A percentile compares a stretch with the other conserved stretches of the same genome.
Evolutionary conservation across 2,329 filamentous ascomycete genomes (phyloP).

Genomic region (Orbilia javanica): DNA sequence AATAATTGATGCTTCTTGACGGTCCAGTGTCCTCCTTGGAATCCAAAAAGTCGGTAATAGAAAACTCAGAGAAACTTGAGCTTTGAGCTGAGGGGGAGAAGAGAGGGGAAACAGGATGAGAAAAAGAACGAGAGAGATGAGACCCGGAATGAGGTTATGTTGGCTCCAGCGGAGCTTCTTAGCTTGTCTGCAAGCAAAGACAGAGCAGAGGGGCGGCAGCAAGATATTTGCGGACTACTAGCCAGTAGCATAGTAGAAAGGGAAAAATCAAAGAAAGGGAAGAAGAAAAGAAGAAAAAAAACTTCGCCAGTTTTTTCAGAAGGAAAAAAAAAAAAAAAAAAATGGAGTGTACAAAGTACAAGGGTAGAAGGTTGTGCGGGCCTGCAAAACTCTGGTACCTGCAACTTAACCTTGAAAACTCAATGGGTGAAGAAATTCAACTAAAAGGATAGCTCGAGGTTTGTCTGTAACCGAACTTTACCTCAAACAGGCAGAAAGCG

Average conservation of each 20-base stretch:
- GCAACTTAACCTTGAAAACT: conserved; percentile 51
- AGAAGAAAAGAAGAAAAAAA: conserved; percentile 25
- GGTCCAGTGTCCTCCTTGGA: conserved; percentile 17
- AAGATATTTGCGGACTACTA: conserved; percentile 14
- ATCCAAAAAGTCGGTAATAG: conserved; percentile 1
- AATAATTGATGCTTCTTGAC: conserved; percentile 20
- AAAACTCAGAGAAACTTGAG: conserved; percentile 21
- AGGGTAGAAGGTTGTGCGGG: conserved; percentile 48
- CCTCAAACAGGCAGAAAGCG: conserved; percentile 58
- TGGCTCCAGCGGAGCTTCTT: conserved; percentile 48
- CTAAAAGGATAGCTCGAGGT: conserved; percentile 31
- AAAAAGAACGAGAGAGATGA: conserved; percentile 41
- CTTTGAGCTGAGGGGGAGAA: conserved; percentile 19
- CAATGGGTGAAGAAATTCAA: conserved; percentile 38
- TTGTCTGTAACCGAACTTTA: conserved; percentile 53
- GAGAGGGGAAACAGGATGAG: conserved; percentile 32
- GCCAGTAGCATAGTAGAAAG: background rate
- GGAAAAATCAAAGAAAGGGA: background rate
- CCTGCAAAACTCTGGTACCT: conserved; percentile 55
- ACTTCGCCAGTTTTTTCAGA: conserved; percentile 32
- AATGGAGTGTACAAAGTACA: conserved; percentile 52
- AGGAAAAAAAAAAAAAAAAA: conserved; percentile 27
- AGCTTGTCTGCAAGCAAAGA: conserved; percentile 38
- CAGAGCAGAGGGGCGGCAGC: conserved; percentile 27
- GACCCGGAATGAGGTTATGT: conserved; percentile 54